These are phyloP conservation scores for Rhizophagus prolifer DNA, from an alignment of 192 early-diverging fungal species.

Conservation along the genomic window DNA sequence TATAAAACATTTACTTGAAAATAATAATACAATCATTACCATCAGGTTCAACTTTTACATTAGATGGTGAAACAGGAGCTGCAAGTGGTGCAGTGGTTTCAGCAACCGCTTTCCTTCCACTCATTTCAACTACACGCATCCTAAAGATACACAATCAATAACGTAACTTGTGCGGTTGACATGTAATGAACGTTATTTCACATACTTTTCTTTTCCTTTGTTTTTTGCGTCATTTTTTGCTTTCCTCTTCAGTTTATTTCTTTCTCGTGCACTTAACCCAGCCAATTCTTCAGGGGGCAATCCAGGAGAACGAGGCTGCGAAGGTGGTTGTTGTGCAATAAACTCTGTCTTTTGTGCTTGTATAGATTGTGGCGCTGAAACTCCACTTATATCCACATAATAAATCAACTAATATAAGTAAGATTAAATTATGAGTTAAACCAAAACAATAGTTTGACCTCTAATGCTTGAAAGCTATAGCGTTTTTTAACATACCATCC, in stretches of 20 bases:
- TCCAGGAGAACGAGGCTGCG: conserved; percentile 31
- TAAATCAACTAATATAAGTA: conserved; percentile 65
- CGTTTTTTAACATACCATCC: conserved; percentile 57
- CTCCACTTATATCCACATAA: conserved; percentile 71
- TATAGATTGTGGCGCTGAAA: conserved; percentile 31
- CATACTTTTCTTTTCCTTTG: conserved; percentile 72
- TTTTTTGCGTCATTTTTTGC: conserved; percentile 76
- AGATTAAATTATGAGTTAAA: background rate
- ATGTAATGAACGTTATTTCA: background rate
- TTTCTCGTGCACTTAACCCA: conserved; percentile 86
- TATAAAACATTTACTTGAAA: background rate
- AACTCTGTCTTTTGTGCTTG: conserved; percentile 33
- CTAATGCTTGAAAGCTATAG: background rate
- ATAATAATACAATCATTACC: background rate
- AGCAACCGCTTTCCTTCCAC: conserved; percentile 28
- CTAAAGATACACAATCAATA: conserved; percentile 28
- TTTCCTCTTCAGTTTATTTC: conserved; percentile 86
- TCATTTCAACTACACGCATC: conserved; percentile 49
- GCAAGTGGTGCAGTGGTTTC: conserved; percentile 32
- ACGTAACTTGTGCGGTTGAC: background rate
- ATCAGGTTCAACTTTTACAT: conserved; percentile 27
- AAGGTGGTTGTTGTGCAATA: conserved; percentile 34
- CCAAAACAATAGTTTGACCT: too few species aligned
- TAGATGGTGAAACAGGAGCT: conserved; percentile 10
- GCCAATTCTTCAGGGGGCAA: conserved; percentile 56